Percentiles rank a stretch among this genome's conserved stretches.
phyloP scores from a whole-genome alignment of 2,329 filamentous ascomycete species.

The Clonostachys rhizophaga region DNA sequence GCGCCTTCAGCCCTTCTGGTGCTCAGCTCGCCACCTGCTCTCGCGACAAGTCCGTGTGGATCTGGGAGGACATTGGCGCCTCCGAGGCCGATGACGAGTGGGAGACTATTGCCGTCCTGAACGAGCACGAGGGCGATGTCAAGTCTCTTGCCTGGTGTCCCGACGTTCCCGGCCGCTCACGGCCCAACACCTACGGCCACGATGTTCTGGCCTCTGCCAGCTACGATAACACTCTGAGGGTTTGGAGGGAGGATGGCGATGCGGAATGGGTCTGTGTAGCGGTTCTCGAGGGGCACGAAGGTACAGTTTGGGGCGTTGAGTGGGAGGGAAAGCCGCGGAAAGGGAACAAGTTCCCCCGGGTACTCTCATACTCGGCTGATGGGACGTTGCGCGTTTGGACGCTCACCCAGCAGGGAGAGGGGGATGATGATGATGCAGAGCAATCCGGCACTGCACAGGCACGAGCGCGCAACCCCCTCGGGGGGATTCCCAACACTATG shows the following conservation, averaged over 20 bases:
- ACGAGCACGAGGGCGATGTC: constrained; percentile 92
- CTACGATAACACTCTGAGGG: constrained; percentile 85
- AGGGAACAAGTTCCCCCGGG: constrained; percentile 46
- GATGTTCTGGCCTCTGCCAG: constrained; percentile 85
- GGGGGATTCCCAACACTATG: constrained; percentile 85
- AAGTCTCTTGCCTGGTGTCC: constrained; percentile 94
- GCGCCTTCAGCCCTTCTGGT: constrained; percentile 69
- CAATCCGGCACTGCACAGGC: constrained; percentile 14
- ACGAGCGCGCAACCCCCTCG: constrained; percentile 32
- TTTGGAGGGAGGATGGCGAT: constrained; percentile 88
- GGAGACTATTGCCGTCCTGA: constrained; percentile 91
- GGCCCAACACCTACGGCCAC: constrained; percentile 43
- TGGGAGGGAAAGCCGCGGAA: constrained; percentile 49
- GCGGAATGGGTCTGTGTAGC: constrained; percentile 88
- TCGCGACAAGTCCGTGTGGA: constrained; percentile 93
- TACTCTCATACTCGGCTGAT: constrained; percentile 86
- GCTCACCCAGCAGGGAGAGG: constrained; percentile 49
- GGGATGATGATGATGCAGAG: constrained; percentile 19
- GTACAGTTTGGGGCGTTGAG: constrained; percentile 87
- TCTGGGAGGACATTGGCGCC: constrained; percentile 86
- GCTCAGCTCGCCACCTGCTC: constrained; percentile 84
- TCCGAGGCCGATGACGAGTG: constrained; percentile 84
- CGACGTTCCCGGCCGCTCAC: constrained; percentile 44
- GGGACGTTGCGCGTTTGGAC: constrained; percentile 76
- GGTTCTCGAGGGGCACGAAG: constrained; percentile 72